phyloP scores from a whole-genome alignment of 2,329 filamentous ascomycete genomes.

The Chaetothyriales sp. region DNA sequence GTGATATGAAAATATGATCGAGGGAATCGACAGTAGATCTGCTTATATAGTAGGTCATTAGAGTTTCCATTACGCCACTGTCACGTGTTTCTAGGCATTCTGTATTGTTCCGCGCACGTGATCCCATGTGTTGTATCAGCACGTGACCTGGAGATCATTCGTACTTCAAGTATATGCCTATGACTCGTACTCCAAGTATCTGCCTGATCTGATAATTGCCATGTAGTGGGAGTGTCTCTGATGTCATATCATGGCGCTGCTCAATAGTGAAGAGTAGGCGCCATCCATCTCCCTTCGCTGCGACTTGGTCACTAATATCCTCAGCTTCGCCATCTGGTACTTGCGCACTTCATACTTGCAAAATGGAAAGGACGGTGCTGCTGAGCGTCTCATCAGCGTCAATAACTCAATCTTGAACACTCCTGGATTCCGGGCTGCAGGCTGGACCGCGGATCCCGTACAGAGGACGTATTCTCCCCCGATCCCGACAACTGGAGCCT shows the following conservation, averaged over 20 bases:
- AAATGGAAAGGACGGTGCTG: slow-evolving; percentile 51
- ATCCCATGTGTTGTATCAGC: too few species aligned
- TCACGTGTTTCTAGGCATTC: too few species aligned
- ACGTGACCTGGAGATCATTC: too few species aligned
- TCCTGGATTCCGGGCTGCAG: slow-evolving; percentile 50
- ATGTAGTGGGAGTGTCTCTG: neutral
- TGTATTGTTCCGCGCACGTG: too few species aligned
- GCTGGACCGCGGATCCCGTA: slow-evolving; percentile 43
- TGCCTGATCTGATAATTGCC: neutral
- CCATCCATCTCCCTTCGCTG: neutral
- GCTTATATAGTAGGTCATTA: too few species aligned
- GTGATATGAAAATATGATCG: too few species aligned
- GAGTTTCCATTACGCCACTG: too few species aligned
- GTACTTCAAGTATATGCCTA: too few species aligned
- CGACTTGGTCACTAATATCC: neutral
- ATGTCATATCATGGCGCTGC: slow-evolving; percentile 30
- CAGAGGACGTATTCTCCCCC: slow-evolving; percentile 54
- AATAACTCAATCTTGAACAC: slow-evolving; percentile 51
- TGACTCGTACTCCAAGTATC: neutral
- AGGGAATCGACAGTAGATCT: too few species aligned
- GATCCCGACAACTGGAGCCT: slow-evolving; percentile 49
- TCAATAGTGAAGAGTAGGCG: slow-evolving; percentile 40
- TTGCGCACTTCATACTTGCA: slow-evolving; percentile 51
- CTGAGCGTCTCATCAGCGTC: slow-evolving; percentile 51
- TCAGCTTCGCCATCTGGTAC: slow-evolving; percentile 52